Percentiles rank a stretch among this genome's conserved stretches.
These are phyloP conservation scores for Populus simonii DNA, from an alignment of 345 rosid species.

Conservation along the genomic window DNA sequence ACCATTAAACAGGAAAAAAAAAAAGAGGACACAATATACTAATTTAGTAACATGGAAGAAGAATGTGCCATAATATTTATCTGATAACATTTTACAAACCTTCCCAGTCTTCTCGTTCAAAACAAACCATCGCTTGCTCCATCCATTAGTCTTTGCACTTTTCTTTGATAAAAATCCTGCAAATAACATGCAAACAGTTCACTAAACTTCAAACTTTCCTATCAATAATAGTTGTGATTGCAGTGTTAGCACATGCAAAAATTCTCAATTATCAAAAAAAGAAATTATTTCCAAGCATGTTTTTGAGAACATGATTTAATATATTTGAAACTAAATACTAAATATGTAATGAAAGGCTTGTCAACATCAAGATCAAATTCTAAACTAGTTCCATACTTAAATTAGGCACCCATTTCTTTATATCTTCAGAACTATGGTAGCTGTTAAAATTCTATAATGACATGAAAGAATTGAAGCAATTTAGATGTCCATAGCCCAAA, in stretches of 20 bases:
- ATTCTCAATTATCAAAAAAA: not conserved
- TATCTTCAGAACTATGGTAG: not conserved
- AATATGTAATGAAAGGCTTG: not conserved
- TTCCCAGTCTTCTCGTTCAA: conserved; percentile 94
- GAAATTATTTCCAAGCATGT: not conserved
- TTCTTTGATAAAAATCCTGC: conserved; percentile 88
- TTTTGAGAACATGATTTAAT: not conserved
- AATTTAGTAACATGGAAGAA: not conserved
- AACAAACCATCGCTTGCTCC: conserved; percentile 97
- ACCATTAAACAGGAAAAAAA: not conserved
- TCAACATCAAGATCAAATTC: not conserved
- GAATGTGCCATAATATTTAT: not conserved
- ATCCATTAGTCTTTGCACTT: conserved; percentile 86
- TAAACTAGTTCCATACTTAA: not conserved
- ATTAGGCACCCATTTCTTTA: not conserved
- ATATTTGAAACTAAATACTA: not conserved
- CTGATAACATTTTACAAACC: conserved; percentile 33
- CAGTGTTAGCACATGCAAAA: not conserved
- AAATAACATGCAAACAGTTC: conserved; percentile 15
- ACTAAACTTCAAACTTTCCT: not conserved
- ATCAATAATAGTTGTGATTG: not conserved
- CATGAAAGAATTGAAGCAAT: not conserved
- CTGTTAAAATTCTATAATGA: not conserved
- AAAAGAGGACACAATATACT: not conserved
- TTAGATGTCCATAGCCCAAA: not conserved